Conservation (phyloP, 805 yeast species). For the Wickerhamomyces chambardii region DNA sequence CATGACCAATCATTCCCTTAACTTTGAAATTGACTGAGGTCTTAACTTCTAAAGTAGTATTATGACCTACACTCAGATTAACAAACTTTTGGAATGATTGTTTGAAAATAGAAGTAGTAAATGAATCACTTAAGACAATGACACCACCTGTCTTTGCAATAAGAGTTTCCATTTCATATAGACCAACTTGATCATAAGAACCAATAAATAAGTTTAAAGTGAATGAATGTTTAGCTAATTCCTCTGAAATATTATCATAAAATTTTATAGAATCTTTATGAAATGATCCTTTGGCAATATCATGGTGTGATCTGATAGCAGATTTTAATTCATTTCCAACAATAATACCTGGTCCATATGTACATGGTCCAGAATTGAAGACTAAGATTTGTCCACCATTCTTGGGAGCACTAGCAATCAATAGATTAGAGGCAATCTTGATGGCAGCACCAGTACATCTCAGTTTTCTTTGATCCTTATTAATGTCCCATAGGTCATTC, state of each 20-base stretch:
- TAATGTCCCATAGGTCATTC: constrained; percentile 39
- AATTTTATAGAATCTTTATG: constrained; percentile 33
- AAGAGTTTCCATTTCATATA: constrained; percentile 55
- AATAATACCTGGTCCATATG: constrained; percentile 55
- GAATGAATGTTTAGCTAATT: constrained; percentile 40
- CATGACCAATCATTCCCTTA: constrained; percentile 58
- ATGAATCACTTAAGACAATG: constrained; percentile 55
- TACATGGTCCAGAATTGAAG: constrained; percentile 58
- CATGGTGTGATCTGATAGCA: constrained; percentile 61
- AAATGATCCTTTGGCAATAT: constrained; percentile 39
- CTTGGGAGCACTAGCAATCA: constrained; percentile 30
- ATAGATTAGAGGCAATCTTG: constrained; percentile 32
- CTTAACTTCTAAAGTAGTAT: constrained; percentile 51
- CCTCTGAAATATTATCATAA: constrained; percentile 39
- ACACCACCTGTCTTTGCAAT: constrained; percentile 54
- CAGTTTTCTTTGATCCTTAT: constrained; percentile 34
- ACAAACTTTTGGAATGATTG: constrained; percentile 53
- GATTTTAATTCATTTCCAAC: constrained; percentile 48
- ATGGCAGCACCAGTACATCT: constrained; percentile 57
- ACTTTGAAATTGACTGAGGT: constrained; percentile 39
- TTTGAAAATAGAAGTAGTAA: constrained; percentile 58
- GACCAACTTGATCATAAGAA: constrained; percentile 61
- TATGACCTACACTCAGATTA: constrained; percentile 42
- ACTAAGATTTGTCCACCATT: constrained; percentile 46
- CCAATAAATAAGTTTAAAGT: constrained; percentile 53